A percentile compares a stretch with the other conserved stretches of the same genome.
Conservation (phyloP, 768 basidiomycete species). For the Rhizopogon rudus region DNA sequence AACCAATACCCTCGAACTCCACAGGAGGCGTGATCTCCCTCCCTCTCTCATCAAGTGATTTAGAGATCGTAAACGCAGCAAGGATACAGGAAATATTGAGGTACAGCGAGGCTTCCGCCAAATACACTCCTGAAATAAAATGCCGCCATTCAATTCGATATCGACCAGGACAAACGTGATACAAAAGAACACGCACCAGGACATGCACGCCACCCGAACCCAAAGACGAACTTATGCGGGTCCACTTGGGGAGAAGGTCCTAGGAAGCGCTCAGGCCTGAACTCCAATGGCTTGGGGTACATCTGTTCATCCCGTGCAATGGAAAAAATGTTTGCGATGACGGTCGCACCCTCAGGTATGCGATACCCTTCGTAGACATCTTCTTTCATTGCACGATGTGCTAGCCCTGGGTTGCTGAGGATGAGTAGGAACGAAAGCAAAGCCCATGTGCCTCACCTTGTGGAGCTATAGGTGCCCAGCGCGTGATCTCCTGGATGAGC, state of each 20-base stretch:
- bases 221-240: slow-evolving; percentile 8
- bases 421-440: background rate
- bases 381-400: background rate
- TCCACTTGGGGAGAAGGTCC: slow-evolving; percentile 7
- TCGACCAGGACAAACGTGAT: too few species aligned
- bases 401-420: slow-evolving; percentile 2
- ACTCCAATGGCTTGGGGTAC: slow-evolving; percentile 45
- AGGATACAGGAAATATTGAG: slow-evolving; percentile 32
- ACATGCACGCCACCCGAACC: slow-evolving; percentile 9
- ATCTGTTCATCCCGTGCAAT: slow-evolving; percentile 8
- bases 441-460: background rate
- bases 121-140: slow-evolving; percentile 7
- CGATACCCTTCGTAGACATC: slow-evolving; percentile 16
- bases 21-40: too few species aligned
- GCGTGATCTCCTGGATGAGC: slow-evolving; percentile 17
- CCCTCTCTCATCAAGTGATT: slow-evolving; percentile 21
- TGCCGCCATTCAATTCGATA: background rate
- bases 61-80: slow-evolving; percentile 33
- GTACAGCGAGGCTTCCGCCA: slow-evolving; percentile 31
- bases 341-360: background rate
- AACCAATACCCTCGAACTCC: too few species aligned
- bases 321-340: background rate
- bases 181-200: too few species aligned
- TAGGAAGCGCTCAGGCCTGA: slow-evolving; percentile 44
- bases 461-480: slow-evolving; percentile 15